Base-by-base conservation (phyloP, 164 flowering plant genomes). In the Warburgia ugandensis region DNA sequence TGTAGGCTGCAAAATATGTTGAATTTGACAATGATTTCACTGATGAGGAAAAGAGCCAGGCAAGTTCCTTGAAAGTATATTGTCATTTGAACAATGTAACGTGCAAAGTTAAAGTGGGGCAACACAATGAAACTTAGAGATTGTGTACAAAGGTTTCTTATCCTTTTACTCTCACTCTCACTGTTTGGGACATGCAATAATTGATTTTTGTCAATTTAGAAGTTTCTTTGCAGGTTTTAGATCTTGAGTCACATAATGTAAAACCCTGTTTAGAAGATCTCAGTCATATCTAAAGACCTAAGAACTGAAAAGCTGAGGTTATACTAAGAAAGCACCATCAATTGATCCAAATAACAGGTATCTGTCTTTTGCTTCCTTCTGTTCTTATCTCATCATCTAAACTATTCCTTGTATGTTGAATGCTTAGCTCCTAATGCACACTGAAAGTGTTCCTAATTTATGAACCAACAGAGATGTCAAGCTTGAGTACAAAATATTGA, bases 61-160 rank as follows among this genome's bases (percentile, higher is more conserved):
- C 77, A 23, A 70, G 65, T 31, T 69, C 63, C 13, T 58, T 75
- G 38, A 30, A 56, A 28, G 30, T 73, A 56, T 61, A 77, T 5
- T 80, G 81, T 52, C 32, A 63, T 65, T 54, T 75, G 48, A 80
- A 75, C 67, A 71, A 75, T 53, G 82, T 79, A 45, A 77, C 79
- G 23, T 80, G 83, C 51, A 73, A 77, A 53, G 69, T 77, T 16
- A 77, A 63, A 57, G 52, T 80, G 37, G 66, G 58, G 38, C 81
- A 75, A 11, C 67, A 54, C 30, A 23, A 5, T 7, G 80, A 67
- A 63, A 76, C 77, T 50, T 44, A 66, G 45, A 69, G 37, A 59
- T 59, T 72, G 6, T 80, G 83, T 49, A 52, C 79, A 50, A 77
- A 77, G 80, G 83, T 75, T 26, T 51, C 41, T 4, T 27, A 23